These are phyloP conservation scores for Centella asiatica DNA, from an alignment of 129 eudicot species.

Conservation along the genomic window DNA sequence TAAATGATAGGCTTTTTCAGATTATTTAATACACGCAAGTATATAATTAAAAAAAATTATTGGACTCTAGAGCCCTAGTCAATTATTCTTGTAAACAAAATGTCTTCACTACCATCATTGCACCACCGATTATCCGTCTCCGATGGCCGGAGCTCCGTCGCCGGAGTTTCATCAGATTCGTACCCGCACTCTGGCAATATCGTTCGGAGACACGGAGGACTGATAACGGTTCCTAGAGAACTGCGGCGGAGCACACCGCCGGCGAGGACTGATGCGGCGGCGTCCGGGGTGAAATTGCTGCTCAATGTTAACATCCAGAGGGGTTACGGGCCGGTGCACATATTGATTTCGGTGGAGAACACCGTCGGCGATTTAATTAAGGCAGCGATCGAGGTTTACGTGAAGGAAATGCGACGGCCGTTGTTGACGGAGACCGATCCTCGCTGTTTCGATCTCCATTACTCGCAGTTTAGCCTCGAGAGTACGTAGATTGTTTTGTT, in stretches of 20 bases:
- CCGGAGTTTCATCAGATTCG: neutral
- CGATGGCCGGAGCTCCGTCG: neutral
- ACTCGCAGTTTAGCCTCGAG: slow-evolving; percentile 33
- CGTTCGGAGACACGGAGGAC: neutral
- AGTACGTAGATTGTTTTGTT: slow-evolving; percentile 22
- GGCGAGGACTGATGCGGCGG: neutral
- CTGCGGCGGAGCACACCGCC: neutral
- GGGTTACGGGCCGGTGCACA: slow-evolving; percentile 34
- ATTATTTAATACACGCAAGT: too few relatives aligned
- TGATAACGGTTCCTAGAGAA: neutral
- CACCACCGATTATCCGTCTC: neutral
- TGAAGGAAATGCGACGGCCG: slow-evolving; percentile 40
- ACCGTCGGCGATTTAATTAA: slow-evolving; percentile 32
- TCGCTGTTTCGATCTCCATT: slow-evolving; percentile 34
- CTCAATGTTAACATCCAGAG: slow-evolving; percentile 32
- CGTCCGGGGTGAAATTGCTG: slow-evolving; percentile 30
- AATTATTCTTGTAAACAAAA: too few relatives aligned
- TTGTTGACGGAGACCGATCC: slow-evolving; percentile 19
- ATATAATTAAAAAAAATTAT: too few relatives aligned
- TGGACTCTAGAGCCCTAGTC: neutral
- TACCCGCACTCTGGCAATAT: neutral
- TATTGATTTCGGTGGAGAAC: slow-evolving; percentile 32
- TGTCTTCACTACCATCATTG: neutral
- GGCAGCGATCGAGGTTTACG: slow-evolving; percentile 28
- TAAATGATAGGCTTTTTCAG: too few relatives aligned